These are phyloP conservation scores for Silene latifolia DNA, from an alignment of 148 eudicot genomes.

Conservation along the genomic window DNA sequence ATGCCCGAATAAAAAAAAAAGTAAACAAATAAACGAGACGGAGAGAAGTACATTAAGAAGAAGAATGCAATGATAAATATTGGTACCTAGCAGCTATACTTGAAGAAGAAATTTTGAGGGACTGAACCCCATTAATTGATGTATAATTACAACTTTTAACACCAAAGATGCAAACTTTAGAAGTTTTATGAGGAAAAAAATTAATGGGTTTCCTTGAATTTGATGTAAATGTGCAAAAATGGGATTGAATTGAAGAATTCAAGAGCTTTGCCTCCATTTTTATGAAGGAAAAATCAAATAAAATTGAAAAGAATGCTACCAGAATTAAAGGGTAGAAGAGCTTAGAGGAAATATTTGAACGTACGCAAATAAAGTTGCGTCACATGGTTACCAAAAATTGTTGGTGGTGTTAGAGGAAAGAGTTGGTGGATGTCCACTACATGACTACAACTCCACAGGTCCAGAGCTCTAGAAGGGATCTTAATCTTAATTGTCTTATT, in stretches of 20 bases:
- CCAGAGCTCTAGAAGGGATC: too few species aligned
- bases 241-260: conserved; percentile 9
- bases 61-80: not conserved
- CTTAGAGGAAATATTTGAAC: not conserved
- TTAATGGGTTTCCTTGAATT: conserved; percentile 23
- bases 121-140: conserved; percentile 23
- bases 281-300: not conserved
- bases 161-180: conserved; percentile 16
- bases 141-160: not conserved
- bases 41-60: too few species aligned
- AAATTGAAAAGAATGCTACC: not conserved
- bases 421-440: too few species aligned
- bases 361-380: not conserved
- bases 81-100: not conserved
- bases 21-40: too few species aligned
- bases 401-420: too few species aligned
- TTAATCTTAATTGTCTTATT: too few species aligned
- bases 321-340: not conserved
- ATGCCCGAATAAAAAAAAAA: too few species aligned
- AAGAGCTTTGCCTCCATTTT: conserved; percentile 31
- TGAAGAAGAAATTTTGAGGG: conserved; percentile 22
- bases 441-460: too few species aligned
- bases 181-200: not conserved
- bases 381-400: not conserved
- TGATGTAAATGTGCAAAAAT: not conserved